A percentile compares a stretch with the other conserved stretches of the same genome.
Conservation (phyloP, 768 basidiomycete genomes). For the Strobilomyces dryophilus region DNA sequence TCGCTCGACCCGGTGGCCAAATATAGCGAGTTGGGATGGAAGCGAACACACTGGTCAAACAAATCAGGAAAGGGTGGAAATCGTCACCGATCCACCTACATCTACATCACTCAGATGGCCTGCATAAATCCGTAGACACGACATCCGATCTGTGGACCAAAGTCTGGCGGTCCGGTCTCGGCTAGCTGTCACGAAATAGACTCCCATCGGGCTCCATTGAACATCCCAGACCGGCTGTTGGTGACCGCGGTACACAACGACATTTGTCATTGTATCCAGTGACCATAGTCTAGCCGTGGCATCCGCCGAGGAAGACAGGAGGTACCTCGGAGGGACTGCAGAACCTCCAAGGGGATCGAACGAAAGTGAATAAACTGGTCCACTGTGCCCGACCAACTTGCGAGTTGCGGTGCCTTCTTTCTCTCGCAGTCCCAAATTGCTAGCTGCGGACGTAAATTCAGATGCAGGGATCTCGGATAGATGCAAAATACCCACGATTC, state of each 20-base stretch:
- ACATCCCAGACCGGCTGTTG: slow-evolving; percentile 99
- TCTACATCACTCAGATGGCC: slow-evolving; percentile 97
- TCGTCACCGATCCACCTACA: slow-evolving; percentile 48
- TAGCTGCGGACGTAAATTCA: slow-evolving; percentile 36
- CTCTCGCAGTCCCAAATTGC: slow-evolving; percentile 61
- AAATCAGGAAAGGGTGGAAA: slow-evolving; percentile 3
- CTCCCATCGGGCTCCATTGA: slow-evolving; percentile 96
- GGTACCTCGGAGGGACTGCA: slow-evolving; percentile 76
- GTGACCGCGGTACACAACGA: slow-evolving; percentile 93
- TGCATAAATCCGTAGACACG: slow-evolving; percentile 86
- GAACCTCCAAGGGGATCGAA: slow-evolving; percentile 93
- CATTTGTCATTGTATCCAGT: slow-evolving; percentile 87
- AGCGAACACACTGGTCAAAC: slow-evolving; percentile 74
- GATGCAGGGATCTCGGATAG: background rate
- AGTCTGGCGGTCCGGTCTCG: slow-evolving; percentile 91
- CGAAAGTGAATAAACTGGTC: slow-evolving; percentile 89
- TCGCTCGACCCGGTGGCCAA: slow-evolving; percentile 96
- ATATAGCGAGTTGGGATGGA: slow-evolving; percentile 97
- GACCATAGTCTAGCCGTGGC: slow-evolving; percentile 92
- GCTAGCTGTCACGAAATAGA: slow-evolving; percentile 97
- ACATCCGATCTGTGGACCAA: slow-evolving; percentile 91
- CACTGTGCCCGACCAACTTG: slow-evolving; percentile 97
- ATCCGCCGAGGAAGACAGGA: slow-evolving; percentile 91
- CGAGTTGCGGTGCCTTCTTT: slow-evolving; percentile 78
- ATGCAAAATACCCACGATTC: slow-evolving; percentile 52